These are phyloP conservation scores for Flaveria ramosissima DNA, from an alignment of 129 eudicot species.

Conservation along the genomic window DNA sequence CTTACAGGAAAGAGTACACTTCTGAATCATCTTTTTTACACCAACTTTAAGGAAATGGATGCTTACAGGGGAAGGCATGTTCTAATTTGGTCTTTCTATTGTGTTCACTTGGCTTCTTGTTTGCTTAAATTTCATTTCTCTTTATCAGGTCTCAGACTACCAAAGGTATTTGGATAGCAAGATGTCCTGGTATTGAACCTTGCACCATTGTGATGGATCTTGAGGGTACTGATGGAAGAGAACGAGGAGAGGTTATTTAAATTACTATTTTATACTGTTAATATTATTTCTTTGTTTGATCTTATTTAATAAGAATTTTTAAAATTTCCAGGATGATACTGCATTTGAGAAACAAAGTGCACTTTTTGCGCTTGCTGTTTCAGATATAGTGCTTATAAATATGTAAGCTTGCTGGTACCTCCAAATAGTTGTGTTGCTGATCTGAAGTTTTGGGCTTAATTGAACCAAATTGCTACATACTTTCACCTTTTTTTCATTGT, in stretches of 20 bases:
- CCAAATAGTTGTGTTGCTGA: neutral
- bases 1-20: constrained; percentile 90
- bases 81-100: neutral
- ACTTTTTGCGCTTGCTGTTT: constrained; percentile 96
- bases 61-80: constrained; percentile 96
- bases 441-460: neutral
- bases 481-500: neutral
- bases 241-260: constrained; percentile 84
- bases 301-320: neutral
- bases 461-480: neutral
- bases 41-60: constrained; percentile 98
- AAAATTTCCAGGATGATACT: constrained; percentile 75
- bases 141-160: constrained; percentile 87
- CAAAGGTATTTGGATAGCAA: constrained; percentile 97
- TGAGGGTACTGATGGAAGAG: constrained; percentile 99
- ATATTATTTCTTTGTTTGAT: neutral
- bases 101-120: neutral
- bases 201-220: constrained; percentile 97
- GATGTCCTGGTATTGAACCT: constrained; percentile 90
- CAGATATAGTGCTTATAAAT: constrained; percentile 95
- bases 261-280: neutral
- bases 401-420: constrained; percentile 57
- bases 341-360: constrained; percentile 97
- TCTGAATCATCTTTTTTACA: constrained; percentile 71
- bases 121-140: neutral